phyloP scores from a whole-genome alignment of 1,284 basidiomycete genomes.

The Melampsora abietis-canadensis region DNA sequence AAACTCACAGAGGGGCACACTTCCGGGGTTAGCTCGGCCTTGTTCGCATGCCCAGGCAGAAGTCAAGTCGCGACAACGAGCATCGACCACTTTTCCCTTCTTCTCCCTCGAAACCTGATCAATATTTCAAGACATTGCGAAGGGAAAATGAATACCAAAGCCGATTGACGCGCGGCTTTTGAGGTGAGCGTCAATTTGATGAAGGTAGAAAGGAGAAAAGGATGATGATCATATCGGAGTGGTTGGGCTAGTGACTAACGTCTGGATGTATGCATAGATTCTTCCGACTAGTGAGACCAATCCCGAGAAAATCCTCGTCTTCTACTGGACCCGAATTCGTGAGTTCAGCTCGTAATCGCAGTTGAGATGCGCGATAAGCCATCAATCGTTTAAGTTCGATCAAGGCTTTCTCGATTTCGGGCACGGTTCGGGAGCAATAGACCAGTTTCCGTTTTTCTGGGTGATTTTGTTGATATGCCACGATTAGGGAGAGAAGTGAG shows the following conservation, averaged over 20 bases:
- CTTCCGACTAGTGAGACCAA: slow-evolving; percentile 91
- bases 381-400: slow-evolving; percentile 92
- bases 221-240: neutral
- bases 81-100: slow-evolving; percentile 96
- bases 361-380: slow-evolving; percentile 66
- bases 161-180: slow-evolving; percentile 18
- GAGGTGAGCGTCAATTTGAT: slow-evolving; percentile 8
- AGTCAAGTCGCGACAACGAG: slow-evolving; percentile 91
- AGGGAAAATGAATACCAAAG: slow-evolving; percentile 4
- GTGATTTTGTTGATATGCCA: slow-evolving; percentile 98
- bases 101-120: slow-evolving; percentile 86
- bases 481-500: slow-evolving; percentile 88
- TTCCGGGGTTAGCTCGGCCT: slow-evolving; percentile 80
- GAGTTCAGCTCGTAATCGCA: slow-evolving; percentile 57
- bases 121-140: neutral
- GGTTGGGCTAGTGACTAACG: slow-evolving; percentile 58
- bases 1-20: slow-evolving; percentile 86
- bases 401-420: slow-evolving; percentile 98
- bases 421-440: slow-evolving; percentile 99
- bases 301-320: slow-evolving; percentile 77
- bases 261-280: slow-evolving; percentile 95
- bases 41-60: slow-evolving; percentile 79
- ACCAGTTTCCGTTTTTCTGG: slow-evolving; percentile 88
- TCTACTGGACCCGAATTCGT: slow-evolving; percentile 67
- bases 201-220: neutral